phyloP scores from a whole-genome alignment of 2,329 filamentous ascomycete genomes.

The Trichoderma oligosporum region DNA sequence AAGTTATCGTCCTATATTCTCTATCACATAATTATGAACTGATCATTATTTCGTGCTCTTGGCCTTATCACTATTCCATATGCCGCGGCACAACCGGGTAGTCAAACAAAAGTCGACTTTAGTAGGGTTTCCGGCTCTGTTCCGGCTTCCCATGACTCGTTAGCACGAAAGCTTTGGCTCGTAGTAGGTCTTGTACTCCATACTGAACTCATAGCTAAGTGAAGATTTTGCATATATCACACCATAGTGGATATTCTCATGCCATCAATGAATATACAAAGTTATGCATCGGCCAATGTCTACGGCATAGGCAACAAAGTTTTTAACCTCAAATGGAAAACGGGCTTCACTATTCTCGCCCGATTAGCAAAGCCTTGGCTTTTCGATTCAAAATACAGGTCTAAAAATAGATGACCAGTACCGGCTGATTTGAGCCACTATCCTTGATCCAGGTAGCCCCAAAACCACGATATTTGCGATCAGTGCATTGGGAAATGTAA shows the following conservation, averaged over 20 bases:
- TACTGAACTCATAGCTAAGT: neutral
- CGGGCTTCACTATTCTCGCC: neutral
- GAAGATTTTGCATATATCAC: neutral
- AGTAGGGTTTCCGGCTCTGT: neutral
- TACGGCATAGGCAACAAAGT: neutral
- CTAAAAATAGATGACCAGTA: constrained; percentile 12
- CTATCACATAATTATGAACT: no score
- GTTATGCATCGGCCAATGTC: neutral
- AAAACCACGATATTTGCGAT: neutral
- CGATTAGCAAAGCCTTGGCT: neutral
- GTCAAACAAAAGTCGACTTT: no score
- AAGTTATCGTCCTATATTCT: no score
- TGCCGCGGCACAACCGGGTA: no score
- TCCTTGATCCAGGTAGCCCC: neutral
- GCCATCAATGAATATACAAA: neutral
- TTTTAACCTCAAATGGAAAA: constrained; percentile 9
- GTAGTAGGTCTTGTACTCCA: neutral
- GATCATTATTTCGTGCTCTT: no score
- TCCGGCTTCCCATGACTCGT: neutral
- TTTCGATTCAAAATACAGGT: neutral
- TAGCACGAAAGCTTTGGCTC: neutral
- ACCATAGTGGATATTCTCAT: neutral
- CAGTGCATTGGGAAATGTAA: neutral
- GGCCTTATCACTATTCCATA: no score
- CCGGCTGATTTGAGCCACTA: neutral